phyloP scores from a whole-genome alignment of 768 basidiomycete species.

The Lactarius sp. region DNA sequence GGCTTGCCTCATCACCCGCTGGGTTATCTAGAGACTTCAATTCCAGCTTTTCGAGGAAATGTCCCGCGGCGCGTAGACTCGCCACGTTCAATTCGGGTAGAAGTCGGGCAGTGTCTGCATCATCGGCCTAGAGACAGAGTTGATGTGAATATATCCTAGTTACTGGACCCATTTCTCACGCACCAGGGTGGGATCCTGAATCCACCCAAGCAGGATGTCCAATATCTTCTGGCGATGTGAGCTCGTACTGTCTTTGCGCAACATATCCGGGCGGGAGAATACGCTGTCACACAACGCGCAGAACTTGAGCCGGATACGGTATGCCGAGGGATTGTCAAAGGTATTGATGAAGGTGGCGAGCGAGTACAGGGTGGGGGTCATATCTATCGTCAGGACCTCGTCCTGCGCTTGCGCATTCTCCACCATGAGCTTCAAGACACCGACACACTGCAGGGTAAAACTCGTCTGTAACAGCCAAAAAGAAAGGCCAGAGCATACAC shows the following conservation, averaged over 20 bases:
- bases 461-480: neutral
- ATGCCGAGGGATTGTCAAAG: slow-evolving; percentile 47
- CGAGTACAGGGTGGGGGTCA: slow-evolving; percentile 37
- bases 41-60: slow-evolving; percentile 68
- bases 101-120: slow-evolving; percentile 36
- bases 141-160: neutral
- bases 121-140: slow-evolving; percentile 29
- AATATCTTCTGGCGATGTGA: slow-evolving; percentile 63
- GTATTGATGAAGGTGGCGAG: slow-evolving; percentile 64
- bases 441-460: slow-evolving; percentile 49
- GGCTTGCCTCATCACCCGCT: slow-evolving; percentile 57
- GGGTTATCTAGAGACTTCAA: slow-evolving; percentile 54
- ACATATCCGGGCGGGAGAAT: slow-evolving; percentile 54
- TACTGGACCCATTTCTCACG: slow-evolving; percentile 27
- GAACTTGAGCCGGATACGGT: slow-evolving; percentile 70
- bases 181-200: slow-evolving; percentile 50
- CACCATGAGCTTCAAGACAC: slow-evolving; percentile 71
- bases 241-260: slow-evolving; percentile 62
- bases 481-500: slow-evolving; percentile 7
- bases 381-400: slow-evolving; percentile 45
- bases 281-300: slow-evolving; percentile 67
- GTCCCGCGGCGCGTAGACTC: slow-evolving; percentile 69
- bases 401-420: slow-evolving; percentile 63
- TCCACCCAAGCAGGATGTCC: slow-evolving; percentile 79
- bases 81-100: slow-evolving; percentile 68